phyloP scores from a whole-genome alignment of 2,329 filamentous ascomycete genomes.

The Fusarium cicatricum region DNA sequence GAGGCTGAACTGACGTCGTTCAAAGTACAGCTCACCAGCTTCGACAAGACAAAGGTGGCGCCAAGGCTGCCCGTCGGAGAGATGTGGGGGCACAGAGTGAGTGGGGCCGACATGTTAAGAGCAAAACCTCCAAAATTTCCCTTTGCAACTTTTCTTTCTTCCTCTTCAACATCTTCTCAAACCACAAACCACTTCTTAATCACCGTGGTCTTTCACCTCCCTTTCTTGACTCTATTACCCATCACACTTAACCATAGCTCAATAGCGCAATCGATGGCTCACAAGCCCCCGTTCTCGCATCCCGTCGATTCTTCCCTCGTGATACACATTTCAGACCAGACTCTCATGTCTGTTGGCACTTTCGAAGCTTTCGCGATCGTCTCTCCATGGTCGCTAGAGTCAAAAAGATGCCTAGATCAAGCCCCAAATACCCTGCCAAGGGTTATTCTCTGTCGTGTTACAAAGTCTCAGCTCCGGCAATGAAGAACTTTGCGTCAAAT shows the following conservation, averaged over 20 bases:
- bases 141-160: conserved; percentile 10
- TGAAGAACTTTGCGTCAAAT: conserved; percentile 89
- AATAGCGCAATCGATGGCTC: conserved; percentile 29
- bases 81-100: conserved; percentile 10
- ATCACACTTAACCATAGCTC: conserved; percentile 11
- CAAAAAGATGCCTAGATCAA: conserved; percentile 86
- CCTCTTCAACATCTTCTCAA: conserved; percentile 12
- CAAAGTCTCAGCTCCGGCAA: conserved; percentile 78
- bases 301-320: conserved; percentile 10
- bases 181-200: neutral
- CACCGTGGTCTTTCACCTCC: neutral
- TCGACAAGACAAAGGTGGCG: conserved; percentile 27
- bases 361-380: conserved; percentile 89
- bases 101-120: conserved; percentile 32
- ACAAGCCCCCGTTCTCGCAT: conserved; percentile 5
- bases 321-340: conserved; percentile 12
- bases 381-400: conserved; percentile 78
- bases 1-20: conserved; percentile 35
- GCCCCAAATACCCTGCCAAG: conserved; percentile 84
- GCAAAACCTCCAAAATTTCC: conserved; percentile 28
- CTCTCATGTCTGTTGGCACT: conserved; percentile 65
- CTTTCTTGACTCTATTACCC: neutral
- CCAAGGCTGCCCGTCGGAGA: conserved; percentile 16
- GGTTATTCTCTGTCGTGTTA: conserved; percentile 93
- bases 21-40: conserved; percentile 12